These are phyloP conservation scores for Botryosphaeria dothidea DNA, from an alignment of 2,329 filamentous ascomycete species.

Conservation along the genomic window DNA sequence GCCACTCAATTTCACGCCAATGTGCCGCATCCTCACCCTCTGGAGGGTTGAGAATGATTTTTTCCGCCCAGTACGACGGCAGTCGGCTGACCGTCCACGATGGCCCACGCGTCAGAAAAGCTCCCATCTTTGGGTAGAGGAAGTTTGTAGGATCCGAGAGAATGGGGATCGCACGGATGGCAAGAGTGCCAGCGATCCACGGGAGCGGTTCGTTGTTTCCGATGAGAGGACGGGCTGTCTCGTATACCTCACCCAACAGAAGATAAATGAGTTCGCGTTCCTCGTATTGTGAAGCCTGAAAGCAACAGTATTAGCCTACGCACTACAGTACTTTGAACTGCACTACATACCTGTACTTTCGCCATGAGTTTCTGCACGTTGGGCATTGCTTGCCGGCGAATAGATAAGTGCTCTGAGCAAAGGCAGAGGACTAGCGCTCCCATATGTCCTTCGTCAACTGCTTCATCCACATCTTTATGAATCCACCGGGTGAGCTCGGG, in stretches of 20 bases:
- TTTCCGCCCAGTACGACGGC: slow-evolving; percentile 63
- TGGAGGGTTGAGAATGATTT: slow-evolving; percentile 72
- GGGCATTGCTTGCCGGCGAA: slow-evolving; percentile 75
- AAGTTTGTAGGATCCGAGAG: slow-evolving; percentile 75
- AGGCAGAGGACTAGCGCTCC: slow-evolving; percentile 72
- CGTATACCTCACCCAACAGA: slow-evolving; percentile 75
- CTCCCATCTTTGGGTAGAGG: slow-evolving; percentile 84
- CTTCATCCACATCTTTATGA: slow-evolving; percentile 74
- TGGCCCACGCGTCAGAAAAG: slow-evolving; percentile 76
- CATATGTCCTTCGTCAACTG: slow-evolving; percentile 75
- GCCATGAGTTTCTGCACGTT: slow-evolving; percentile 65
- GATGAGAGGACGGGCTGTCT: slow-evolving; percentile 61
- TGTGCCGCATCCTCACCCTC: slow-evolving; percentile 73
- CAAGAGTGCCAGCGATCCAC: slow-evolving; percentile 74
- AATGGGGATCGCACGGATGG: slow-evolving; percentile 68
- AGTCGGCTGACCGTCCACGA: slow-evolving; percentile 66
- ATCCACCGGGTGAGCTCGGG: slow-evolving; percentile 63
- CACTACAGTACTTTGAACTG: neutral
- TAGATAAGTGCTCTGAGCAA: slow-evolving; percentile 70
- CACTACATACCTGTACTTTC: slow-evolving; percentile 47
- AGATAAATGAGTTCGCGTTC: slow-evolving; percentile 69
- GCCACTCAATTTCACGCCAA: slow-evolving; percentile 73
- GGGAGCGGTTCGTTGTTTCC: slow-evolving; percentile 64
- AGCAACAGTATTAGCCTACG: neutral
- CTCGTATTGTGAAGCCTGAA: slow-evolving; percentile 7